phyloP scores from a whole-genome alignment of 2,329 filamentous ascomycete genomes.

The Beauveria sp. region DNA sequence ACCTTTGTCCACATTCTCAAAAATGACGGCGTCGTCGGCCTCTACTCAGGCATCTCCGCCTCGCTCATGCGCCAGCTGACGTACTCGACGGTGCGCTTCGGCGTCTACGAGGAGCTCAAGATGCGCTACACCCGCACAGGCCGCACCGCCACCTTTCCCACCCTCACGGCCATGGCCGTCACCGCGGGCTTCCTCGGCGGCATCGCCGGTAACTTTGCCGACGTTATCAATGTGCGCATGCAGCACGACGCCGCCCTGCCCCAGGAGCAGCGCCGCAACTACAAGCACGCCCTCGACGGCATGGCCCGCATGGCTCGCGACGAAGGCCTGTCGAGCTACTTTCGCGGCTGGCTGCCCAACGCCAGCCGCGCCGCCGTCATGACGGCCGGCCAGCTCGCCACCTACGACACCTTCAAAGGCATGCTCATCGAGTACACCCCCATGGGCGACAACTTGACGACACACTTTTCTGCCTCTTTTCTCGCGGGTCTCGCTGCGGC shows the following conservation, averaged over 20 bases:
- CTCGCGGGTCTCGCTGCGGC: constrained; percentile 77
- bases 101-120: constrained; percentile 93
- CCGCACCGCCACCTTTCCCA: constrained; percentile 56
- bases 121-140: constrained; percentile 40
- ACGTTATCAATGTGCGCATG: constrained; percentile 97
- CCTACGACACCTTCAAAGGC: constrained; percentile 76
- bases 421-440: constrained; percentile 58
- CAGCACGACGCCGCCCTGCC: constrained; percentile 84
- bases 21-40: constrained; percentile 65
- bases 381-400: constrained; percentile 77
- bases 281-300: constrained; percentile 81
- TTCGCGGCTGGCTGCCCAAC: constrained; percentile 81
- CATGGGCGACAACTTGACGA: constrained; percentile 61
- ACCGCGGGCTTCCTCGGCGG: constrained; percentile 83
- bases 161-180: constrained; percentile 76
- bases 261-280: constrained; percentile 67
- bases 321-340: constrained; percentile 70
- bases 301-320: constrained; percentile 78
- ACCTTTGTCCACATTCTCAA: constrained; percentile 78
- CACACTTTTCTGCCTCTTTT: constrained; percentile 72
- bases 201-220: constrained; percentile 85
- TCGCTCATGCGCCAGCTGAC: constrained; percentile 89
- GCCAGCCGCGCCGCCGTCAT: constrained; percentile 74
- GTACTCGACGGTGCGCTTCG: constrained; percentile 94
- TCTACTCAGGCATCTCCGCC: constrained; percentile 89